phyloP scores from a whole-genome alignment of 371 early-diverging fungal genomes.

The Synchytrium microbalum region DNA sequence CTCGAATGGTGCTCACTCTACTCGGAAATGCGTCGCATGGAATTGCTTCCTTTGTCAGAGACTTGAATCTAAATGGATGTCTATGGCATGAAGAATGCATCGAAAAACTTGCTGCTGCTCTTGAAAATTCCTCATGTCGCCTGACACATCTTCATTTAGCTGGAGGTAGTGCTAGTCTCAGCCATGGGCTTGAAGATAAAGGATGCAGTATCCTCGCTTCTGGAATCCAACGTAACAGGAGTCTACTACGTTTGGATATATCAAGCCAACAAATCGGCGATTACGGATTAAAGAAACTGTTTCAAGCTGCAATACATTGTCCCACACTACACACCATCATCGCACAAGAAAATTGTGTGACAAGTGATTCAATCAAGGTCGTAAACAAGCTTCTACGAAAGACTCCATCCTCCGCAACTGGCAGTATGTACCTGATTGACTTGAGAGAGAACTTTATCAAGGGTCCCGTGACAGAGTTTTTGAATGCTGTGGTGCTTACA shows the following conservation, averaged over 20 bases:
- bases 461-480: not conserved
- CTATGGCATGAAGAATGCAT: not conserved
- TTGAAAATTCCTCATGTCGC: not conserved
- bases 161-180: not conserved
- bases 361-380: not conserved
- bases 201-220: not conserved
- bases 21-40: too few relatives aligned
- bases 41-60: too few relatives aligned
- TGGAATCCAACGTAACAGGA: not conserved
- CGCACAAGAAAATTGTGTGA: not conserved
- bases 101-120: not conserved
- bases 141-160: not conserved
- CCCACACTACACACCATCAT: not conserved
- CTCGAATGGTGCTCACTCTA: too few relatives aligned
- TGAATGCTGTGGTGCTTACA: not conserved
- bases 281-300: not conserved
- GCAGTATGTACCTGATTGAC: not conserved
- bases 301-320: not conserved
- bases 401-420: not conserved
- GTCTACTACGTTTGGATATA: not conserved
- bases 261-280: not conserved
- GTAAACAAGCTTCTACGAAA: not conserved
- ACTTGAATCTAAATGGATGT: not conserved
- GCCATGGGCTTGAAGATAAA: not conserved
- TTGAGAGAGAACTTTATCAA: not conserved